These are phyloP conservation scores for Cystofilobasidium ferigula DNA, from an alignment of 768 basidiomycete genomes.

Conservation along the genomic window DNA sequence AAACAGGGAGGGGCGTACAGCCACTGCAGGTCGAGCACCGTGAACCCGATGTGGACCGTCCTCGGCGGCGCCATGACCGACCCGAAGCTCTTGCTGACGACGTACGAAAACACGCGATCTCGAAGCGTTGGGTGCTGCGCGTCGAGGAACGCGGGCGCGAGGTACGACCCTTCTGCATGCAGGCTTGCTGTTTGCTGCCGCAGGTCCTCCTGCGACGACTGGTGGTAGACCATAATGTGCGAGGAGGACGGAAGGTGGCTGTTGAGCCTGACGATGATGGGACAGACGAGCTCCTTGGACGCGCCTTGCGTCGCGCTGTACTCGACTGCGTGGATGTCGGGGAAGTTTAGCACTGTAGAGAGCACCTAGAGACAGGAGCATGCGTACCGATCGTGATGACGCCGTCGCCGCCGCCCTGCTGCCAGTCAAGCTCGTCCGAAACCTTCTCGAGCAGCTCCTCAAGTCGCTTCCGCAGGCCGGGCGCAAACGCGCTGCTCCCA, in stretches of 20 bases:
- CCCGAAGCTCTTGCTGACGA: conserved; percentile 27
- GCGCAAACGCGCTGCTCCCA: neutral
- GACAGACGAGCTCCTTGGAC: neutral
- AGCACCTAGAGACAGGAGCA: too few species aligned
- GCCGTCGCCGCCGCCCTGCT: neutral
- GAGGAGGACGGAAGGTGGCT: neutral
- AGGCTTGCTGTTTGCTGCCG: conserved; percentile 27
- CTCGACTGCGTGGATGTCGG: conserved; percentile 24
- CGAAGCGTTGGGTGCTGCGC: conserved; percentile 16
- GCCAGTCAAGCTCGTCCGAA: neutral
- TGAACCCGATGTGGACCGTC: conserved; percentile 30
- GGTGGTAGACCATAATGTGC: neutral
- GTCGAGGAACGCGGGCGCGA: conserved; percentile 12
- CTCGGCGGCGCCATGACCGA: conserved; percentile 27
- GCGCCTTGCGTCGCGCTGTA: conserved; percentile 28
- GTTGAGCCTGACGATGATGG: conserved; percentile 23
- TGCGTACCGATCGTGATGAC: conserved; percentile 2
- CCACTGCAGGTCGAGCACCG: conserved; percentile 32
- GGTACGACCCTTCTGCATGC: conserved; percentile 16
- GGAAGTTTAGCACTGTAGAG: neutral
- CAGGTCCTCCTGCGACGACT: conserved; percentile 18
- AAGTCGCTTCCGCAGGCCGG: neutral
- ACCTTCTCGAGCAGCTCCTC: neutral
- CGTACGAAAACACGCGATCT: conserved; percentile 26
- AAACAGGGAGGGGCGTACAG: conserved; percentile 19